Evolutionary conservation across 164 flowering plant species (phyloP), one percentile per base, ranked within the genome.

Genomic region (Vitis cinerea): DNA sequence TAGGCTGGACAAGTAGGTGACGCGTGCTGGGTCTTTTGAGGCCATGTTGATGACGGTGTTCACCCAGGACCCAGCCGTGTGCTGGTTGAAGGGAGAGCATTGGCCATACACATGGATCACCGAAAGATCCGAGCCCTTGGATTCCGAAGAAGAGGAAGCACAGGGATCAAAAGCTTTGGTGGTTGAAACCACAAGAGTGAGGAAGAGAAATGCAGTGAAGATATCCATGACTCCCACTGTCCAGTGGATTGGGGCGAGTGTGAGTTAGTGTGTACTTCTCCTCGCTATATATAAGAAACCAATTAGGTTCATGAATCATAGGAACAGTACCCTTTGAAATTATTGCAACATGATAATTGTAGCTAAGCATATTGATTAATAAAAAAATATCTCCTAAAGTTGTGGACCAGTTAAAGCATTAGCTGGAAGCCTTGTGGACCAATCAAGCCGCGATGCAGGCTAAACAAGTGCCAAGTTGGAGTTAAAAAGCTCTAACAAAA

Each of bases 21-120:
- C 66, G 51, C 99, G 75, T 23, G 56, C 61, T 3, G 83, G 83
- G 85, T 93, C 98, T 29, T 83, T 88, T 2, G 90, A 76, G 64
- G 92, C 96, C 97, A 93, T 86, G 79, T 88, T 29, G 27, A 91
- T 67, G 70, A 91, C 85, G 0, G 91, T 86, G 75, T 84, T 80
- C 55, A 76, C 50, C 86, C 81, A 81, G 16, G 92, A 74, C 65
- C 71, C 73, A 12, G 67, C 73, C 52, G 86, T 80, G 2, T 89
- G 83, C 0, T 89, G 70, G 14, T 72, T 47, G 79, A 91, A 91
- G 2, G 99, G 95, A 1, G 97, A 90, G 85, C 97, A 89, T 78
- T 86, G 86, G 71, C 96, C 82, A 54, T 87, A 85, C 64, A 89
- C 81, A 75, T 82, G 98, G 50, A 86, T 66, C 71, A 94, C 54